A percentile compares a stretch with the other conserved stretches of the same genome.
phyloP scores from a whole-genome alignment of 2,329 filamentous ascomycete genomes.

The Pseudocercospora vitis region DNA sequence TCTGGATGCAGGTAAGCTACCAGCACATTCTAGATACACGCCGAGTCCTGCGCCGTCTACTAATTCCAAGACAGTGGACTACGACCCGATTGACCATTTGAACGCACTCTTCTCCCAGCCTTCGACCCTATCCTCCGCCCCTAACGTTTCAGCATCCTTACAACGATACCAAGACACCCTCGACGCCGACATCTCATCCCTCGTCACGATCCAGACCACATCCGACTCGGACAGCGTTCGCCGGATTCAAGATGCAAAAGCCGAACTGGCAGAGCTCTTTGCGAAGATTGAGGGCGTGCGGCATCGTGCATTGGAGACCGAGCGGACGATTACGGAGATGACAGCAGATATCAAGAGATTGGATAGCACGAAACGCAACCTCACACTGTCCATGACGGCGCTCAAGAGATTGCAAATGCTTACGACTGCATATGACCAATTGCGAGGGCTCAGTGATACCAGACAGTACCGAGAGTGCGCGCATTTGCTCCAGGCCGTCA shows the following conservation, averaged over 20 bases:
- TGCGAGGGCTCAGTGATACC: conserved; percentile 76
- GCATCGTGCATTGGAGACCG: conserved; percentile 83
- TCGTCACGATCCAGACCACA: conserved; percentile 74
- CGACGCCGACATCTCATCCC: conserved; percentile 70
- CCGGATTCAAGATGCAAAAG: conserved; percentile 87
- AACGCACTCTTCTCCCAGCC: conserved; percentile 92
- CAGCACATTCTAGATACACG: background rate
- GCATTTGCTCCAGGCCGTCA: conserved; percentile 86
- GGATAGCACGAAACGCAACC: conserved; percentile 93
- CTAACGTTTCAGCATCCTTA: conserved; percentile 71
- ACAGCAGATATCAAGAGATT: conserved; percentile 97
- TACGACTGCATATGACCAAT: conserved; percentile 97
- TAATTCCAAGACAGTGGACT: conserved; percentile 60
- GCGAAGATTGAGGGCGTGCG: conserved; percentile 92
- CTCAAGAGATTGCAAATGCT: conserved; percentile 97
- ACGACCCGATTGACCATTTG: conserved; percentile 88
- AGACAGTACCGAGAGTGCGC: conserved; percentile 94
- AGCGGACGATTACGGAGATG: conserved; percentile 96
- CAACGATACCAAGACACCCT: conserved; percentile 77
- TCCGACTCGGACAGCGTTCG: conserved; percentile 84
- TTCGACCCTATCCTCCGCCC: conserved; percentile 75
- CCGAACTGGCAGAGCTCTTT: conserved; percentile 86
- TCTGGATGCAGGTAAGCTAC: conserved; percentile 26
- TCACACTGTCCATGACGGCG: conserved; percentile 96
- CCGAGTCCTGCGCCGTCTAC: background rate